Evolutionary conservation across 345 rosid genomes (phyloP), one percentile per base, ranked within the genome.

Genomic region (Melaleuca alternifolia): DNA sequence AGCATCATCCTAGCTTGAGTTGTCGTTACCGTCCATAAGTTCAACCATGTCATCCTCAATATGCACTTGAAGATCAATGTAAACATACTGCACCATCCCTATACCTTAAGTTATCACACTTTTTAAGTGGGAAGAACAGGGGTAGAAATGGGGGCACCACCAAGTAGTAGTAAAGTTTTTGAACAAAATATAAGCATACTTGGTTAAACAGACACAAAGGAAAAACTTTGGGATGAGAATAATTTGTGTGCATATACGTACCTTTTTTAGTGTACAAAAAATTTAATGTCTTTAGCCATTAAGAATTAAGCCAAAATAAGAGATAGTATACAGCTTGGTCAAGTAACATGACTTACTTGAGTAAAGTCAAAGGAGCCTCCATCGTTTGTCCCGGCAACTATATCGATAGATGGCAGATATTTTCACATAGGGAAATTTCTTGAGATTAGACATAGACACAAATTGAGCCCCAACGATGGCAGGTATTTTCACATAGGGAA

Each of bases 61-160:
- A 87, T 93, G 92, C 88, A 96, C 97, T 86, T 85, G 92, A 88
- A 97, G 91, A 89, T 92, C 90, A 96, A 97, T 94, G 90, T 90
- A 92, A 30, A 92, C 88, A 87, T 86, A 93, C 99, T 97, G 98
- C 96, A 94, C 12, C 83, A 59, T 83, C 82, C 75, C 85, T 86
- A 85, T 82, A 44, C 62, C 85, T 48, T 86, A 13, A 85, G 84
- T 51, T 28, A 53, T 62, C 15, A 24, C 84, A 71, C 26, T 18
- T 71, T 71, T 41, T 18, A n/a, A 37, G 11, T 5, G 48, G 81
- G 46, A 71, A 71, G 48, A 37, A 71, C 44, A 71, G 48, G 33
- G 48, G 37, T 71, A 33, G 81, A 71, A 37, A 71, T 37, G 20
- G 81, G 46, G 81, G 81, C 81, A 71, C 81, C 26, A 44, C 81